Evolutionary conservation across 352 stramenopile genomes (phyloP), one percentile per base, ranked within the genome.

Genomic region (Pythium volutum): DNA sequence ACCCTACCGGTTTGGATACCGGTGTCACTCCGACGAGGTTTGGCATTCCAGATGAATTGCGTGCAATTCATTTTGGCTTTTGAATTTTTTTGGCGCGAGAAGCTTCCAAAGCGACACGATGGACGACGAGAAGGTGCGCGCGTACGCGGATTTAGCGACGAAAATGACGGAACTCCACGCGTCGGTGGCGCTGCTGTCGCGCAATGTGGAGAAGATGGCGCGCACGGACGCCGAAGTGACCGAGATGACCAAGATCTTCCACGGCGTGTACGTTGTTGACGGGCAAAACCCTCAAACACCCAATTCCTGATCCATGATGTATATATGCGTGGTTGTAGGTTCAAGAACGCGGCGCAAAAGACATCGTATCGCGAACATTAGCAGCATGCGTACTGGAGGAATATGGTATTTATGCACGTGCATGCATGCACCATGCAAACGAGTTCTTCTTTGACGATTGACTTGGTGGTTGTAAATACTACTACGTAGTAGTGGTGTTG

Each of bases 121-220:
- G 82, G 78, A 89, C 69, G 73, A 87, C 50, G 77, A 91, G 47
- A 91, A 91, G 62, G 69, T 73, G 41, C 72, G 70, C 45, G 76
- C 75, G 64, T 91, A 91, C 67, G 75, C 70, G 31, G 77, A 88
- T 36, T 59, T 91, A 46, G 80, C 82, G 50, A 73, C 70, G 47
- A 77, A 82, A 69, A 84, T 91, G 76, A 84, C 79, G 55, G 82
- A 91, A 75, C 73, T 91, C 55, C 79, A 91, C 60, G 80, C 75
- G 60, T 88, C 78, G 0, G 71, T 91, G 42, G 75, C 79, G 65
- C 78, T 87, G 53, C 72, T 91, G 50, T 53, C 78, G 43, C 76
- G 82, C 46, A 91, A 91, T 58, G 70, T 91, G 49, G 78, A 89
- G 64, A 88, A 87, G 64, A 87, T 91, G 76, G 82, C 71, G 34